Percentiles rank a stretch among this genome's conserved stretches.
These are phyloP conservation scores for Trichophyton equinum DNA, from an alignment of 2,329 filamentous ascomycete genomes.

Conservation along the genomic window DNA sequence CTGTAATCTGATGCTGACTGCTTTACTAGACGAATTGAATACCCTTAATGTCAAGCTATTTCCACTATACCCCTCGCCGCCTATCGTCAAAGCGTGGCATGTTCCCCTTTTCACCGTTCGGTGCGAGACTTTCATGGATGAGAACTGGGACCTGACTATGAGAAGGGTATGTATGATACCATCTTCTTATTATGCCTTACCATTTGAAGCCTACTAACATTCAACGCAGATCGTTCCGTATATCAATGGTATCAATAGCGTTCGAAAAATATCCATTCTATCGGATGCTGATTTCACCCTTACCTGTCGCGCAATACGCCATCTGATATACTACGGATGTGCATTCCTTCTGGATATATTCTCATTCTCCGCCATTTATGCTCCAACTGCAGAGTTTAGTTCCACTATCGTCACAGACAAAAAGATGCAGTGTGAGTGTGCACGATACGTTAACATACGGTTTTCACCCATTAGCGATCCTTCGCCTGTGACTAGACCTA, in stretches of 20 bases:
- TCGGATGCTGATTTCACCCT: constrained; percentile 80
- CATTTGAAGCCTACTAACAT: not conserved
- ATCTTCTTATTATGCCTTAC: constrained; percentile 8
- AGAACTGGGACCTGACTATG: constrained; percentile 44
- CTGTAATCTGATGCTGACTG: not conserved
- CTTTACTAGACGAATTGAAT: constrained; percentile 63
- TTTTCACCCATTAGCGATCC: constrained; percentile 23
- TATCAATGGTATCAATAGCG: constrained; percentile 83
- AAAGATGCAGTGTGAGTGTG: constrained; percentile 75
- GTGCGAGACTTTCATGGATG: constrained; percentile 40
- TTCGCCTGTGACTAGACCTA: constrained; percentile 3
- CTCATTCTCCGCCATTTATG: constrained; percentile 85
- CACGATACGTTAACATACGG: constrained; percentile 60
- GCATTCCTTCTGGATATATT: constrained; percentile 87
- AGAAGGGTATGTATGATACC: constrained; percentile 33
- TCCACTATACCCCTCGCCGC: constrained; percentile 64
- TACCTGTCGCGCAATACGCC: constrained; percentile 72
- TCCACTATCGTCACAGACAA: constrained; percentile 61
- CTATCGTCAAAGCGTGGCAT: constrained; percentile 72
- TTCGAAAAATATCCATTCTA: constrained; percentile 70
- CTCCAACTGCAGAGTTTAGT: constrained; percentile 63
- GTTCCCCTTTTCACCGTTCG: constrained; percentile 64
- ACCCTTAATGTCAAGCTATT: constrained; percentile 96
- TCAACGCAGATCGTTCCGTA: constrained; percentile 55
- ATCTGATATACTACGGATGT: constrained; percentile 87